Evolutionary conservation across 2,329 filamentous ascomycete genomes (phyloP), one percentile per base, ranked within the genome.

Genomic region (Mycosphaerelloides madeirae): DNA sequence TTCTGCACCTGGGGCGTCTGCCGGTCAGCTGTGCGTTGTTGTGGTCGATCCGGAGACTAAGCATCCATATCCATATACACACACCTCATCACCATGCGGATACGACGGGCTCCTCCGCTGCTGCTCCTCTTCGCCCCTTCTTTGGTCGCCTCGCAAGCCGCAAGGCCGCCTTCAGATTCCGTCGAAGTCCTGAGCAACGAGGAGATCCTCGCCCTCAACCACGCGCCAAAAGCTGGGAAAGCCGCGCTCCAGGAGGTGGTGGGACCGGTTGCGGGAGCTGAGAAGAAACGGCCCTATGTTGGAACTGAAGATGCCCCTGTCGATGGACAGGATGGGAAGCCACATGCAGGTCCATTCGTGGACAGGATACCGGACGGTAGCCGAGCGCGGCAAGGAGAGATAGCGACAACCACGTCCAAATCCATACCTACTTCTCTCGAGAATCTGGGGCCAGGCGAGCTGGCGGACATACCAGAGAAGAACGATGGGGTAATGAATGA

Each of bases 401-500:
- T 42, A 59, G 56, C 66, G 61, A 48, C 53, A 20, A 40, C 52
- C 6, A 49, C 48, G 7, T 52, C 48, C 1, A 62, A 72, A 33
- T 59, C 65, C 2, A 48, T 64, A 0, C 60, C 61, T 2, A 62
- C 58, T 13, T 55, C 54, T n/a, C 48, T 65, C 34, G 51, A 59
- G 37, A 62, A 60, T 37, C 55, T 63, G 18, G 50, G 45, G 29
- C 46, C 76, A 65, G 25, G 64, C 67, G 13, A 62, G 62, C 29
- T 61, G 59, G 43, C 62, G 55, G 59, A 69, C 31, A 72, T 79
- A 19, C 74, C 78, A 3, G 68, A 76, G 49, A 76, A 73, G 29
- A 78, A 80, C 48, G 77, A 95, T 63, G 88, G 90, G 31, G 88
- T 96, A 46, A 96, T 96, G 91, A 86, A 95, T 61, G 90, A 96